Percentiles rank a stretch among this genome's conserved stretches.
phyloP scores from a whole-genome alignment of 1,284 basidiomycete genomes.

The Naganishia albida region DNA sequence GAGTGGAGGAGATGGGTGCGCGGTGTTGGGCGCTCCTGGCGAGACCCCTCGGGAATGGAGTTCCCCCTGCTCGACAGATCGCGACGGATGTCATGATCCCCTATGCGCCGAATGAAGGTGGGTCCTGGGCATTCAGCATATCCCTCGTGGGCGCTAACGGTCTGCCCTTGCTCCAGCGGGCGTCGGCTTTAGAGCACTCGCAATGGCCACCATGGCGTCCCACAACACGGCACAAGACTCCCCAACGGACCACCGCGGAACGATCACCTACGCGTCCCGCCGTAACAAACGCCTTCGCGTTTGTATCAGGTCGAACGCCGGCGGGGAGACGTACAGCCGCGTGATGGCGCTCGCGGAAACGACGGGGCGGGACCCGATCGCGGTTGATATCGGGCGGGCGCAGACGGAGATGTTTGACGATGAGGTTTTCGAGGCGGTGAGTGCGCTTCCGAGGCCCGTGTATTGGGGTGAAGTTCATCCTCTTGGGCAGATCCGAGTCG shows the following conservation, averaged over 20 bases:
- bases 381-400: slow-evolving; percentile 41
- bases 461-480: background rate
- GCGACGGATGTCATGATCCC: slow-evolving; percentile 52
- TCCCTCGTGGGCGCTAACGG: too few relatives aligned
- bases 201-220: slow-evolving; percentile 25
- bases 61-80: slow-evolving; percentile 28
- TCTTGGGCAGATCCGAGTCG: slow-evolving; percentile 22
- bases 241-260: background rate
- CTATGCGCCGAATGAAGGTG: slow-evolving; percentile 52
- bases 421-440: slow-evolving; percentile 50
- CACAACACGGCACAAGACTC: background rate
- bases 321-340: slow-evolving; percentile 1
- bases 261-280: slow-evolving; percentile 3
- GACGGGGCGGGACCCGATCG: slow-evolving; percentile 30
- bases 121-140: background rate
- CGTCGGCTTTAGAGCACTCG: slow-evolving; percentile 12
- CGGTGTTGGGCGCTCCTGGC: slow-evolving; percentile 27
- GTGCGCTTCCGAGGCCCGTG: slow-evolving; percentile 14
- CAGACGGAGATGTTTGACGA: slow-evolving; percentile 52
- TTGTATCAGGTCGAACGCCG: slow-evolving; percentile 5
- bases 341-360: background rate
- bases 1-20: background rate
- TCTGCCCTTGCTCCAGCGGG: slow-evolving; percentile 3
- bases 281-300: slow-evolving; percentile 26
- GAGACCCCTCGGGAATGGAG: slow-evolving; percentile 13